Conservation (phyloP, 179 eudicot genomes). For the Actinidia chinensis region DNA sequence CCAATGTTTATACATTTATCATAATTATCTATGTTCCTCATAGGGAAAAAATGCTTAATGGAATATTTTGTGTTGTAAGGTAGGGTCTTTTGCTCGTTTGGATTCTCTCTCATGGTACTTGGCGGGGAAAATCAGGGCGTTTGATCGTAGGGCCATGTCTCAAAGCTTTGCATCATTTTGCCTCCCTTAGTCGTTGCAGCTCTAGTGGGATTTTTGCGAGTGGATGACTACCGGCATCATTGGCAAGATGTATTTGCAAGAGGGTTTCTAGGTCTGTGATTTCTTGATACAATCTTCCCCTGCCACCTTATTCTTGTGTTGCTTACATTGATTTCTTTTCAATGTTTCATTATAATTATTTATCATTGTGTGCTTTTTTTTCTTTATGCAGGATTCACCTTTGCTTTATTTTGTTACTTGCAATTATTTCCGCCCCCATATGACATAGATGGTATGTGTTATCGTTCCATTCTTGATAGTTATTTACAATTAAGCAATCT, state of each 20-base stretch:
- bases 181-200: slow-evolving; percentile 67
- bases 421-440: slow-evolving; percentile 82
- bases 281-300: neutral
- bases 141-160: slow-evolving; percentile 88
- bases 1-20: no score
- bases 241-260: slow-evolving; percentile 98
- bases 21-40: no score
- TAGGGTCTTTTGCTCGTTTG: slow-evolving; percentile 90
- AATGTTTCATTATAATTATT: neutral
- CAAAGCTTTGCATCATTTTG: slow-evolving; percentile 74
- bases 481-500: neutral
- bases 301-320: neutral
- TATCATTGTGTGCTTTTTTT: neutral
- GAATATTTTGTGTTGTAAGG: slow-evolving; percentile 8
- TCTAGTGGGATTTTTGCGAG: slow-evolving; percentile 80
- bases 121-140: slow-evolving; percentile 70
- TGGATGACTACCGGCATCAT: slow-evolving; percentile 98
- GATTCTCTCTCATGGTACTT: slow-evolving; percentile 76
- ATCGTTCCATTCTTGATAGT: neutral
- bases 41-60: neutral
- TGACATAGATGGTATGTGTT: slow-evolving; percentile 50
- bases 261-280: slow-evolving; percentile 67
- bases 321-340: slow-evolving; percentile 6
- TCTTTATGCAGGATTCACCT: slow-evolving; percentile 50
- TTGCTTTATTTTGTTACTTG: slow-evolving; percentile 68